phyloP scores from a whole-genome alignment of 805 yeast genomes.

The Sugiyamaella chiloensis region DNA sequence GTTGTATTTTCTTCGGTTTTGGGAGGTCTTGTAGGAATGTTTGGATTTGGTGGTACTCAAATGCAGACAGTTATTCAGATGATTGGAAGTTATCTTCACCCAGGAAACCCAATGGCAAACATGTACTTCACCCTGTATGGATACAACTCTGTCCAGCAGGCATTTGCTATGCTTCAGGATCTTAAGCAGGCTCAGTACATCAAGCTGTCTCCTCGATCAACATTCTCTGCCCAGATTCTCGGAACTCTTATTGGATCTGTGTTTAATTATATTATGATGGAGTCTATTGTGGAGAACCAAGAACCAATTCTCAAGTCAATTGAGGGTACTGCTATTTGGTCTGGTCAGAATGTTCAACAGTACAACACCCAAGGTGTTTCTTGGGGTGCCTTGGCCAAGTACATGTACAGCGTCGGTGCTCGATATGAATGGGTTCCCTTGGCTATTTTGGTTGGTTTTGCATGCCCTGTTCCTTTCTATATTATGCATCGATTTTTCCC shows the following conservation, averaged over 20 bases:
- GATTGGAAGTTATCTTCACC: constrained; percentile 54
- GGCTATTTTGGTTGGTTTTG: constrained; percentile 31
- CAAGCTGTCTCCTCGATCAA: constrained; percentile 56
- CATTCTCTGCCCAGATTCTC: constrained; percentile 47
- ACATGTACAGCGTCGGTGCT: constrained; percentile 31
- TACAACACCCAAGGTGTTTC: constrained; percentile 38
- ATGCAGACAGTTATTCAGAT: constrained; percentile 46
- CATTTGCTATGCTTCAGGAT: constrained; percentile 56
- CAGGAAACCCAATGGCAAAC: constrained; percentile 53
- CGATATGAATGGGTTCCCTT: constrained; percentile 35
- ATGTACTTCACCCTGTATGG: constrained; percentile 52
- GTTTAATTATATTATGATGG: constrained; percentile 32
- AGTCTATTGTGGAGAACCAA: constrained; percentile 33
- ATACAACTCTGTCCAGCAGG: constrained; percentile 60
- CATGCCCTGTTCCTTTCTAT: constrained; percentile 33
- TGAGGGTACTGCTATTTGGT: constrained; percentile 36
- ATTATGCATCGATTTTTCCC: constrained; percentile 31
- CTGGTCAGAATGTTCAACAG: constrained; percentile 37
- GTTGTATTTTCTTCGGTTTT: constrained; percentile 51
- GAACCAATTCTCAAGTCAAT: constrained; percentile 29
- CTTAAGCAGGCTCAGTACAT: constrained; percentile 54
- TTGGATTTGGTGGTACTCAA: constrained; percentile 47
- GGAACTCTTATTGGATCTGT: constrained; percentile 29
- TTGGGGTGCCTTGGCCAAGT: constrained; percentile 37
- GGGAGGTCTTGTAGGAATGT: constrained; percentile 49